These are phyloP conservation scores for Chenopodium formosanum DNA, from an alignment of 148 eudicot species.

Conservation along the genomic window DNA sequence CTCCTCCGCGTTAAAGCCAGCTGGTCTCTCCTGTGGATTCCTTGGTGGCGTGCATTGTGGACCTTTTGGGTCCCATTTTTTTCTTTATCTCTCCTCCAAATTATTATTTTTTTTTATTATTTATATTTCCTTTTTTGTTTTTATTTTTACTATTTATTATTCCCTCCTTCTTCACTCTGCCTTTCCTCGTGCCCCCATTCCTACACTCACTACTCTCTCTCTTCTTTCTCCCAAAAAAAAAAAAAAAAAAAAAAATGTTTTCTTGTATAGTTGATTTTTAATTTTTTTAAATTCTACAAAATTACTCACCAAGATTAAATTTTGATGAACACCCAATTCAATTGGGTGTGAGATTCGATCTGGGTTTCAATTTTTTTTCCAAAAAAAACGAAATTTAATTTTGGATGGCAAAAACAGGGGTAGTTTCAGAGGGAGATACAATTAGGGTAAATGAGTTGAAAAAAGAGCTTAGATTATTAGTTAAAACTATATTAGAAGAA, in stretches of 20 bases:
- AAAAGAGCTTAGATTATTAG: constrained; percentile 55
- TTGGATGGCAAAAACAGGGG: constrained; percentile 67
- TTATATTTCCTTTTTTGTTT: background rate
- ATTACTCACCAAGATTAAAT: background rate
- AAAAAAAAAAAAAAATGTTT: background rate
- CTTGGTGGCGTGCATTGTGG: constrained; percentile 35
- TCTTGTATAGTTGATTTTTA: background rate
- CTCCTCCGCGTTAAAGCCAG: constrained; percentile 30
- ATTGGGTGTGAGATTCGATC: constrained; percentile 11
- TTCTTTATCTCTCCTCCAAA: background rate
- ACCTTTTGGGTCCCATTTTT: constrained; percentile 15
- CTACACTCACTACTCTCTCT: background rate
- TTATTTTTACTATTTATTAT: constrained; percentile 9
- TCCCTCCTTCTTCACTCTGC: background rate
- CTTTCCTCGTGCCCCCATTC: constrained; percentile 10
- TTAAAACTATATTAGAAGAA: constrained; percentile 54
- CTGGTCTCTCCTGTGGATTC: constrained; percentile 31
- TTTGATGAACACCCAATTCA: constrained; percentile 34
- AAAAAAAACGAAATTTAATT: background rate
- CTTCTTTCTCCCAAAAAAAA: background rate
- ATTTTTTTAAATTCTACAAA: background rate
- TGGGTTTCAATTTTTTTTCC: constrained; percentile 9
- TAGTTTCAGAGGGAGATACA: constrained; percentile 50
- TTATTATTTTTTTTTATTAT: too few relatives aligned
- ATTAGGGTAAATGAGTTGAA: constrained; percentile 60